A percentile compares a stretch with the other conserved stretches of the same genome.
Evolutionary conservation across 106 monocot genomes (phyloP).

Genomic region (Narthecium ossifragum): DNA sequence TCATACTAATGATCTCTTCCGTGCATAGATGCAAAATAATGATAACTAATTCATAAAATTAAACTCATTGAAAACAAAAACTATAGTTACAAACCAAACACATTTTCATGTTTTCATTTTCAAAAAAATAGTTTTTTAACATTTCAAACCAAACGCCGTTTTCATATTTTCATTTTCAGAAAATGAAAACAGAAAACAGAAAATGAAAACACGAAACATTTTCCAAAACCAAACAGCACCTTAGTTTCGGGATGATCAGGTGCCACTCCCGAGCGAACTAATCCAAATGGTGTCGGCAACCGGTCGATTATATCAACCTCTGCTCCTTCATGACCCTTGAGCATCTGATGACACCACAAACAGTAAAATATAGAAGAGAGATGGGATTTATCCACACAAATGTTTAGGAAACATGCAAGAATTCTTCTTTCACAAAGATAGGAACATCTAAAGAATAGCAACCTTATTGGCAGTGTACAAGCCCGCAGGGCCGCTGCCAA

Average conservation of each 20-base stretch:
- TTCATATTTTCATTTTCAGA: no score
- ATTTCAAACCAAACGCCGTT: no score
- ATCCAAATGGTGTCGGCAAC: slow-evolving; percentile 84
- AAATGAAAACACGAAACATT: background rate
- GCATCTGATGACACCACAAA: slow-evolving; percentile 34
- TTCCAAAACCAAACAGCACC: no score
- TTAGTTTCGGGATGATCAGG: slow-evolving; percentile 99
- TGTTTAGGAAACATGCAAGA: no score
- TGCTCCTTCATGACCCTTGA: slow-evolving; percentile 65
- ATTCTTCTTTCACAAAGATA: background rate
- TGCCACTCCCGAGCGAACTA: slow-evolving; percentile 93
- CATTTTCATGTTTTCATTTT: no score
- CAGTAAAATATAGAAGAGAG: background rate
- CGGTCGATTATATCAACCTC: slow-evolving; percentile 88
- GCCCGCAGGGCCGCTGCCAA: slow-evolving; percentile 93
- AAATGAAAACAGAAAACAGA: background rate
- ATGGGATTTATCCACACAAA: background rate
- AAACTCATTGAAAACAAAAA: no score
- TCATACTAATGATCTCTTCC: no score
- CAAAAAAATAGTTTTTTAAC: no score
- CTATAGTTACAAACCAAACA: no score
- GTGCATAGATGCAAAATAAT: no score
- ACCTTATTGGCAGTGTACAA: slow-evolving; percentile 96
- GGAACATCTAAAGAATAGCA: no score
- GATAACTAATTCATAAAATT: no score